A percentile compares a stretch with the other conserved stretches of the same genome.
phyloP scores from a whole-genome alignment of 176 grass and related monocot genomes.

The Rhynchospora pubera region DNA sequence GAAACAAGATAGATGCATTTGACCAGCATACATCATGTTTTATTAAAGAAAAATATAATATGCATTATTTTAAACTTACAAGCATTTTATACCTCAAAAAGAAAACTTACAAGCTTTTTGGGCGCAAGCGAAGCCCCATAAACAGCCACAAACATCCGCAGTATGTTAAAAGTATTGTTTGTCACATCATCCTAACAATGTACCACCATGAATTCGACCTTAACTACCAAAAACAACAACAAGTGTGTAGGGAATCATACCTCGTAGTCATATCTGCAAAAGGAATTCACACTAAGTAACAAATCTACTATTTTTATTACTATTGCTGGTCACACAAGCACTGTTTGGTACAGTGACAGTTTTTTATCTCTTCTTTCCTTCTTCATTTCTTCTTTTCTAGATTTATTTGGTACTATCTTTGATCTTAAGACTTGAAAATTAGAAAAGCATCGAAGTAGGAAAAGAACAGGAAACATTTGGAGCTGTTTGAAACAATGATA shows the following conservation, averaged over 20 bases:
- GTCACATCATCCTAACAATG: conserved; percentile 64
- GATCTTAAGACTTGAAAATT: not conserved
- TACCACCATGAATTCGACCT: conserved; percentile 16
- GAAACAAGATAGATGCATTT: conserved; percentile 6
- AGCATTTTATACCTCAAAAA: too few species aligned
- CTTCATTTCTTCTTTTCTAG: not conserved
- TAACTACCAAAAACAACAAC: conserved; percentile 14
- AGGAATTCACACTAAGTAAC: not conserved
- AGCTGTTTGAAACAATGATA: not conserved
- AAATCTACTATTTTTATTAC: not conserved
- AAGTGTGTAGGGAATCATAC: conserved; percentile 38
- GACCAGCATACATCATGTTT: not conserved
- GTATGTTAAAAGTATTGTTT: conserved; percentile 71
- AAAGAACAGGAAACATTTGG: not conserved
- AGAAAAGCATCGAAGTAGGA: not conserved
- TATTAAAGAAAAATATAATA: conserved; percentile 3
- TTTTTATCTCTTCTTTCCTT: not conserved
- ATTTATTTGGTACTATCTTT: not conserved
- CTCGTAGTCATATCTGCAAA: conserved; percentile 97
- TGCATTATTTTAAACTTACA: conserved; percentile 45
- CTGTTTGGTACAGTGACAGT: not conserved
- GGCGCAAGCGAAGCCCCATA: conserved; percentile 81
- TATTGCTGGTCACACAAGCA: not conserved
- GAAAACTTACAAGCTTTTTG: too few species aligned
- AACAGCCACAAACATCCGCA: conserved; percentile 75